phyloP scores from a whole-genome alignment of 306 rosid species.

The Hylodesmum podocarpum region DNA sequence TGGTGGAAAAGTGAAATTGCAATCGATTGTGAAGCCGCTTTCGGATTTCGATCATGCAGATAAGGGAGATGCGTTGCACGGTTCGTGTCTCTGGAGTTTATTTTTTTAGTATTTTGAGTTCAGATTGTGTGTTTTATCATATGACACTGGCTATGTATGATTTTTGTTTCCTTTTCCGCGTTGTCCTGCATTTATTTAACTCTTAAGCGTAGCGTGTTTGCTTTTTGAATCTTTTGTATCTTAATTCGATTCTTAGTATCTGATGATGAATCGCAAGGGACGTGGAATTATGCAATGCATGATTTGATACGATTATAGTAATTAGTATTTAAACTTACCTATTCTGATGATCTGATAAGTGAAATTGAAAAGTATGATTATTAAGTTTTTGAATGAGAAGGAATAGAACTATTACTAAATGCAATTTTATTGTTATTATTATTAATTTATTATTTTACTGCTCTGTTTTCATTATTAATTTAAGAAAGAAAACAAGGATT shows the following conservation, averaged over 20 bases:
- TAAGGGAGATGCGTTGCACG: conserved; percentile 77
- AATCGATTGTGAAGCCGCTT: conserved; percentile 65
- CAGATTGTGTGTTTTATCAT: neutral
- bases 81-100: conserved; percentile 35
- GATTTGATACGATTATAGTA: too few species aligned
- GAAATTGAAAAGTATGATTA: neutral
- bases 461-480: neutral
- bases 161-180: neutral
- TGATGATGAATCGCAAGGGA: neutral
- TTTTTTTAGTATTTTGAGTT: neutral
- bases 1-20: conserved; percentile 88
- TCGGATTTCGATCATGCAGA: conserved; percentile 64
- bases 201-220: neutral
- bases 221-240: too few species aligned
- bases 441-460: too few species aligned
- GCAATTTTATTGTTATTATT: too few species aligned
- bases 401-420: neutral
- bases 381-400: neutral
- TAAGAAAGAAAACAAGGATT: neutral
- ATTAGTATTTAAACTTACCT: too few species aligned
- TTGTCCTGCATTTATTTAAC: neutral
- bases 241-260: neutral
- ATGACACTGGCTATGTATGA: neutral
- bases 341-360: neutral
- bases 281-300: neutral